These are phyloP conservation scores for Plasmodium berghei DNA, from an alignment of 169 alveolate species.

Conservation along the genomic window DNA sequence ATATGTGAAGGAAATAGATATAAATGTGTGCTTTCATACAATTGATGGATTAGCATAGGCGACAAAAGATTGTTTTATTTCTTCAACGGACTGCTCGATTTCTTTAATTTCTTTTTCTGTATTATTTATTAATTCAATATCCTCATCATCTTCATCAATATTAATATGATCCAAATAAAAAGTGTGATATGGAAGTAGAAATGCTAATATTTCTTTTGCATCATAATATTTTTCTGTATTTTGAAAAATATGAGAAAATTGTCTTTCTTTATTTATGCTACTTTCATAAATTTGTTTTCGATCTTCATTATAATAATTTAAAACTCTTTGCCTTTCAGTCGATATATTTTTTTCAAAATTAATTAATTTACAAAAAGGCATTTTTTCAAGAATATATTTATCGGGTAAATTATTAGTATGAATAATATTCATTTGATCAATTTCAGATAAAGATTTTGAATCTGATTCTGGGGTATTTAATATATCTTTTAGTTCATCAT, in stretches of 20 bases:
- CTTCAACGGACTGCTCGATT: conserved; percentile 15
- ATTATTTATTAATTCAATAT: conserved; percentile 2
- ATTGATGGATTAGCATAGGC: conserved; percentile 37
- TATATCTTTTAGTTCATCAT: no score
- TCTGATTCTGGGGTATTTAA: no score
- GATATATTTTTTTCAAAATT: conserved; percentile 64
- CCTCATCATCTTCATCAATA: conserved; percentile 26
- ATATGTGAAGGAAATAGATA: no score
- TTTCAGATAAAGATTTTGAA: background rate
- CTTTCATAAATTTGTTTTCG: conserved; percentile 45
- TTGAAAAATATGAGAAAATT: conserved; percentile 48
- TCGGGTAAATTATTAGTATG: background rate
- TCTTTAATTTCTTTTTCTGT: conserved; percentile 18
- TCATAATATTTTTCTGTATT: conserved; percentile 59
- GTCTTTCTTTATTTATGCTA: conserved; percentile 56
- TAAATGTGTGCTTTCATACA: background rate
- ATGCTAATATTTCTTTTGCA: conserved; percentile 61
- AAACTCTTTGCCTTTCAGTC: conserved; percentile 41
- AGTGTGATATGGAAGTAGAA: conserved; percentile 57
- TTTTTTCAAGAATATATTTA: conserved; percentile 30
- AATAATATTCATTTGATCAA: background rate
- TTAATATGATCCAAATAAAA: conserved; percentile 44
- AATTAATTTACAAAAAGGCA: conserved; percentile 46
- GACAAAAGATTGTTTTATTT: conserved; percentile 38
- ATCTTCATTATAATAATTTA: conserved; percentile 49